Conservation (phyloP, 2,329 filamentous ascomycete species). For the Talaromyces verruculosus region DNA sequence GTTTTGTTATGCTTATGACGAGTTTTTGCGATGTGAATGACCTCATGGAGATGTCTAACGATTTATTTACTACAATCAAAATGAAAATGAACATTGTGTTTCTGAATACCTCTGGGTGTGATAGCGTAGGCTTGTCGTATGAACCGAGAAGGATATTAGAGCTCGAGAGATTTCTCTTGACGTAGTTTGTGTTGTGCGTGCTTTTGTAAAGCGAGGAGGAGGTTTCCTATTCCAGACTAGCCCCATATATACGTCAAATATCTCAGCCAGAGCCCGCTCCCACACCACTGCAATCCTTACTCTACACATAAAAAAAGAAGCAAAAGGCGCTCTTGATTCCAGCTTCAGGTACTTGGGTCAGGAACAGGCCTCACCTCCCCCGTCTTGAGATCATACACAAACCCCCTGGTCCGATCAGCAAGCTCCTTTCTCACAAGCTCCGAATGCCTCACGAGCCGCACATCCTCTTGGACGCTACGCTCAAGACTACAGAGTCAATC, state of each 20-base stretch:
- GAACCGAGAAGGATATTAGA: slow-evolving; percentile 20
- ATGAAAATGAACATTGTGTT: slow-evolving; percentile 5
- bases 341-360: background rate
- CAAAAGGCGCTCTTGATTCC: background rate
- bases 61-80: slow-evolving; percentile 33
- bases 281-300: background rate
- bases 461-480: background rate
- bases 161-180: slow-evolving; percentile 4
- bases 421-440: background rate
- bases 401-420: background rate
- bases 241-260: background rate
- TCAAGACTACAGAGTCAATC: background rate
- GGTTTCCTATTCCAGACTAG: background rate
- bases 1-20: slow-evolving; percentile 2
- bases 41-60: slow-evolving; percentile 38
- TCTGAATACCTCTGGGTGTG: slow-evolving; percentile 3
- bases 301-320: background rate
- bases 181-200: background rate
- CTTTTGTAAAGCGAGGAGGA: background rate
- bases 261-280: background rate
- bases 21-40: slow-evolving; percentile 15
- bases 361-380: background rate
- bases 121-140: slow-evolving; percentile 28
- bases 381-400: background rate
- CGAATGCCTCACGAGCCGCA: background rate